These are phyloP conservation scores for Lagerstroemia speciosa DNA, from an alignment of 345 rosid genomes.

Conservation along the genomic window DNA sequence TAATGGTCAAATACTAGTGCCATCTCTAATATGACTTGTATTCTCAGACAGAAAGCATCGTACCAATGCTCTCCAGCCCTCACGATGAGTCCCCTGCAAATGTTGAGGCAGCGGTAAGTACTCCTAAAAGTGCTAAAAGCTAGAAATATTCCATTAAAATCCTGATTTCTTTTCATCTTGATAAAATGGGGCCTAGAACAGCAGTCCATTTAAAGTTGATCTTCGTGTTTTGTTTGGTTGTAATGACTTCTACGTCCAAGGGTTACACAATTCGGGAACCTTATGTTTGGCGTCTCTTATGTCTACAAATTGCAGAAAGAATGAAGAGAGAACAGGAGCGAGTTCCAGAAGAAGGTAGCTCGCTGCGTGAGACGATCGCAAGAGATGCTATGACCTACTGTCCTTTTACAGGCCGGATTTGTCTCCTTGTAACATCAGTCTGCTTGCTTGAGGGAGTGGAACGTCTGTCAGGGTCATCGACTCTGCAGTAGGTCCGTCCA, in stretches of 20 bases:
- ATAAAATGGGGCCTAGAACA: too few relatives aligned
- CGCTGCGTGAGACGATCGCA: constrained; percentile 83
- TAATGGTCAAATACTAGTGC: not conserved
- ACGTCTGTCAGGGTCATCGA: not conserved
- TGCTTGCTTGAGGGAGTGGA: too few relatives aligned
- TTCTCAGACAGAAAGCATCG: constrained; percentile 78
- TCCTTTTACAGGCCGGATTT: too few relatives aligned
- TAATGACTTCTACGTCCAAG: too few relatives aligned
- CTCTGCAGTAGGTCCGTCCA: not conserved
- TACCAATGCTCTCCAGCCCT: constrained; percentile 91
- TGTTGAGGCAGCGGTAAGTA: constrained; percentile 77
- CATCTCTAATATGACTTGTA: not conserved
- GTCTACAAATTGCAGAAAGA: constrained; percentile 41
- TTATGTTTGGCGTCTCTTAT: not conserved
- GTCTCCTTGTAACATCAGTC: too few relatives aligned
- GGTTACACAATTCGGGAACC: too few relatives aligned
- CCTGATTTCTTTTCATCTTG: too few relatives aligned
- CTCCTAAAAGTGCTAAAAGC: not conserved
- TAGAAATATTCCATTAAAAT: too few relatives aligned
- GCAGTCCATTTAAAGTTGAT: too few relatives aligned
- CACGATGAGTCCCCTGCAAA: constrained; percentile 93
- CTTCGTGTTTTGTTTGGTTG: too few relatives aligned
- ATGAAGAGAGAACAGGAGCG: constrained; percentile 78
- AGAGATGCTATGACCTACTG: constrained; percentile 47
- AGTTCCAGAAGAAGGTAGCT: constrained; percentile 77